Evolutionary conservation across 208 protist species (phyloP).

Genomic region (Angomonas ambiguus): DNA sequence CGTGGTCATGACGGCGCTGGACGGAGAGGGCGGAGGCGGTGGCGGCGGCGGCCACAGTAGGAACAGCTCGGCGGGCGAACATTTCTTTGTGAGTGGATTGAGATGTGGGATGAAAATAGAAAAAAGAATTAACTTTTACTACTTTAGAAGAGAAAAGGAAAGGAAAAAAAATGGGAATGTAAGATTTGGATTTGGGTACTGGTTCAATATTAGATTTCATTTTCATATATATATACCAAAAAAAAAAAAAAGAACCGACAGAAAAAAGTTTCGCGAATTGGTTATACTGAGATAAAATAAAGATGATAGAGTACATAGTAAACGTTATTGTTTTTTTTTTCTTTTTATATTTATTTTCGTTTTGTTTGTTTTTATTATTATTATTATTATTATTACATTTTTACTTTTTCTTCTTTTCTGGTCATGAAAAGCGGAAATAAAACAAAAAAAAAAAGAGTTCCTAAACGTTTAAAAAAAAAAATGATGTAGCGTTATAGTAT

Average conservation of each 20-base stretch:
- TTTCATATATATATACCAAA: background rate
- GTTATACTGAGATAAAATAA: background rate
- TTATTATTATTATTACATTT: conserved; percentile 3
- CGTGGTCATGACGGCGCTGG: conserved; percentile 74
- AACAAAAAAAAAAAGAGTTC: conserved; percentile 15
- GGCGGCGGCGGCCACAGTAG: conserved; percentile 27
- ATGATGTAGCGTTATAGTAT: too few species aligned
- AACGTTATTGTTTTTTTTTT: background rate
- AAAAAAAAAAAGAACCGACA: background rate
- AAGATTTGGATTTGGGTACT: too few species aligned
- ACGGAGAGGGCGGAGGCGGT: conserved; percentile 27
- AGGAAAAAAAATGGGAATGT: background rate
- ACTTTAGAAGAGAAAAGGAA: background rate
- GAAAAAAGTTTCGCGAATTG: background rate
- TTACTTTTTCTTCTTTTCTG: background rate
- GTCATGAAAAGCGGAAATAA: conserved; percentile 10
- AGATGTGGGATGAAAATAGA: background rate
- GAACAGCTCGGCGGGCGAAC: conserved; percentile 57
- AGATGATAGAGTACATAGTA: conserved; percentile 1
- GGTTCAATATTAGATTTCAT: too few species aligned
- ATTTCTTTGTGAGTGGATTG: too few species aligned
- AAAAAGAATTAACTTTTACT: background rate
- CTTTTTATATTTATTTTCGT: background rate
- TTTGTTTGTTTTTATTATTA: background rate
- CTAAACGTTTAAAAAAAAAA: too few species aligned